These are phyloP conservation scores for Pulveroboletus sp. DNA, from an alignment of 768 basidiomycete species.

Conservation along the genomic window DNA sequence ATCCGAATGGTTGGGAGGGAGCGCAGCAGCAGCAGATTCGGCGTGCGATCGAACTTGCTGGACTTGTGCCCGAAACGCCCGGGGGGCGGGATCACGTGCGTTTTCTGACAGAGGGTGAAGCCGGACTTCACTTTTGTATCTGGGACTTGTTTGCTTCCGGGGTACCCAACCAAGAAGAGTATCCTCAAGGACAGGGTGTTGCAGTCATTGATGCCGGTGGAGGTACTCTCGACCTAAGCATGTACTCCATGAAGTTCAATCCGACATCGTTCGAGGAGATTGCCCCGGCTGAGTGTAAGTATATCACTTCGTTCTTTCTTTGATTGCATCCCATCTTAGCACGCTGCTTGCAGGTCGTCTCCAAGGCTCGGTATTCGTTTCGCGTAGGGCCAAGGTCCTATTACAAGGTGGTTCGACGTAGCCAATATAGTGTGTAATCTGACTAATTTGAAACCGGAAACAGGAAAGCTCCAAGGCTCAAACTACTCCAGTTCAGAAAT, in stretches of 20 bases:
- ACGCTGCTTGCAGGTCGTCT: constrained; percentile 30
- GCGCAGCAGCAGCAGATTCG: constrained; percentile 52
- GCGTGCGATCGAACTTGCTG: constrained; percentile 38
- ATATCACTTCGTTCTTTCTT: not conserved
- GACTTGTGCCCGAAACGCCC: no score
- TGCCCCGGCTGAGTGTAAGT: constrained; percentile 29
- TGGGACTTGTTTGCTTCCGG: constrained; percentile 33
- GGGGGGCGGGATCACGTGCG: constrained; percentile 39
- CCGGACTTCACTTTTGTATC: constrained; percentile 55
- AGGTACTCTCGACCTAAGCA: constrained; percentile 39
- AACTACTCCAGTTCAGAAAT: constrained; percentile 27
- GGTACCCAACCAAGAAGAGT: not conserved
- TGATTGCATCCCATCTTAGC: not conserved
- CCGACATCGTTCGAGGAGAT: constrained; percentile 37
- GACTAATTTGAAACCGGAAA: no score
- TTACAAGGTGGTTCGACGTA: constrained; percentile 6
- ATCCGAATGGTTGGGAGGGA: constrained; percentile 65
- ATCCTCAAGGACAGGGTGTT: constrained; percentile 29
- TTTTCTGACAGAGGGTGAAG: constrained; percentile 61
- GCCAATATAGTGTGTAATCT: no score
- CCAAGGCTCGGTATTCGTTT: constrained; percentile 39
- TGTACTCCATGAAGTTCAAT: constrained; percentile 33
- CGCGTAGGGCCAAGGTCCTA: constrained; percentile 25
- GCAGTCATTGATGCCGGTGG: constrained; percentile 51
- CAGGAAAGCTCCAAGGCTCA: constrained; percentile 29